phyloP scores from a whole-genome alignment of 495 filamentous ascomycete genomes.

The Schizothecium vesticola region DNA sequence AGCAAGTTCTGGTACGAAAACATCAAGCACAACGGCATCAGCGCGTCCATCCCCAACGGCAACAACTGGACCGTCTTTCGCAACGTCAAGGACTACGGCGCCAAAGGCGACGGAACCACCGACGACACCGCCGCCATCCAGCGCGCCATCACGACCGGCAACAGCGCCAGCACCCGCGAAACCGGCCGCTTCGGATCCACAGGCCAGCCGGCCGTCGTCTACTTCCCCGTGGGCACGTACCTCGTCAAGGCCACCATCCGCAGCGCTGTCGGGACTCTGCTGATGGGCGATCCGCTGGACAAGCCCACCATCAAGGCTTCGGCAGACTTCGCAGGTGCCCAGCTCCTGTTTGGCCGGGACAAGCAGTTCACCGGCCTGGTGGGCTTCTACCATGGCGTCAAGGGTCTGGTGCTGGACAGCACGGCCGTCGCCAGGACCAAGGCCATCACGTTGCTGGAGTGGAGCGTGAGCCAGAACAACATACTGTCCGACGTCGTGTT shows the following conservation, averaged over 20 bases:
- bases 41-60: constrained; percentile 31
- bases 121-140: constrained; percentile 51
- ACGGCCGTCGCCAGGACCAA: constrained; percentile 50
- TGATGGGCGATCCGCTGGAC: constrained; percentile 57
- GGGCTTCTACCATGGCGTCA: constrained; percentile 65
- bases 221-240: constrained; percentile 46
- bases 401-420: constrained; percentile 65
- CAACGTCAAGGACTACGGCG: constrained; percentile 25
- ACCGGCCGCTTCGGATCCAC: constrained; percentile 38
- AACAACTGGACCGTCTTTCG: constrained; percentile 45
- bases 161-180: constrained; percentile 21
- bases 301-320: constrained; percentile 52
- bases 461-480: constrained; percentile 59
- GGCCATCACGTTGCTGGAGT: constrained; percentile 42
- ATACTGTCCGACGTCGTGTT: constrained; percentile 64
- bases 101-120: constrained; percentile 46
- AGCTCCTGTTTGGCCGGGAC: constrained; percentile 50
- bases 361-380: constrained; percentile 50
- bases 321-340: constrained; percentile 47
- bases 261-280: constrained; percentile 40
- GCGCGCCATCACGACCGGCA: constrained; percentile 18
- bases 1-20: constrained; percentile 27
- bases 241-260: constrained; percentile 35
- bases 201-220: constrained; percentile 46
- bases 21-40: constrained; percentile 30